A percentile compares a stretch with the other conserved stretches of the same genome.
phyloP scores from a whole-genome alignment of 1,284 basidiomycete genomes.

The Ceraceosorus guamensis region DNA sequence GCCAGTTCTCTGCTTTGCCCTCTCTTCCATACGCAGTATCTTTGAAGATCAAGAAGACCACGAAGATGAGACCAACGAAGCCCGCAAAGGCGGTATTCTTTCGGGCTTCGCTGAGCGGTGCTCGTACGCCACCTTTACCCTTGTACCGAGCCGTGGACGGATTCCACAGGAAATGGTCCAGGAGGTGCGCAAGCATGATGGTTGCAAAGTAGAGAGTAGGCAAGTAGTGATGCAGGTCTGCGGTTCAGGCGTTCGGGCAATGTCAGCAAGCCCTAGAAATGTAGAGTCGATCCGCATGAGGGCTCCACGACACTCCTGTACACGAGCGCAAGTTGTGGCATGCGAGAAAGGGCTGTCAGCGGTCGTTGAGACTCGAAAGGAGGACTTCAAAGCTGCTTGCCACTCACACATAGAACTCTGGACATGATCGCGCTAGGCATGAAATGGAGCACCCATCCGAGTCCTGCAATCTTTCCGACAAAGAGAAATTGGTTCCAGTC shows the following conservation, averaged over 20 bases:
- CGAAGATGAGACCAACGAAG: conserved; percentile 59
- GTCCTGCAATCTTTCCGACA: conserved; percentile 79
- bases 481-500: conserved; percentile 91
- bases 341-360: too few relatives aligned
- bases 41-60: conserved; percentile 88
- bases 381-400: too few relatives aligned
- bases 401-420: too few relatives aligned
- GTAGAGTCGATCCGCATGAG: background rate
- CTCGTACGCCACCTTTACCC: conserved; percentile 7
- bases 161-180: conserved; percentile 71
- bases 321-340: too few relatives aligned
- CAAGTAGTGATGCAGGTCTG: conserved; percentile 48
- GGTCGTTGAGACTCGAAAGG: too few relatives aligned
- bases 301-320: background rate
- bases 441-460: conserved; percentile 95
- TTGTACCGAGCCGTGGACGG: conserved; percentile 38
- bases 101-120: conserved; percentile 54
- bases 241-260: conserved; percentile 57
- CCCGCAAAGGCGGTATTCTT: conserved; percentile 69
- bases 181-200: conserved; percentile 76
- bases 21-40: conserved; percentile 80
- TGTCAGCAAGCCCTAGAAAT: conserved; percentile 56
- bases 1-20: conserved; percentile 50
- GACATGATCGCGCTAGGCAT: background rate
- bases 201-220: conserved; percentile 86